Conservation (phyloP, 495 filamentous ascomycete species). For the Acidiella bohemica region DNA sequence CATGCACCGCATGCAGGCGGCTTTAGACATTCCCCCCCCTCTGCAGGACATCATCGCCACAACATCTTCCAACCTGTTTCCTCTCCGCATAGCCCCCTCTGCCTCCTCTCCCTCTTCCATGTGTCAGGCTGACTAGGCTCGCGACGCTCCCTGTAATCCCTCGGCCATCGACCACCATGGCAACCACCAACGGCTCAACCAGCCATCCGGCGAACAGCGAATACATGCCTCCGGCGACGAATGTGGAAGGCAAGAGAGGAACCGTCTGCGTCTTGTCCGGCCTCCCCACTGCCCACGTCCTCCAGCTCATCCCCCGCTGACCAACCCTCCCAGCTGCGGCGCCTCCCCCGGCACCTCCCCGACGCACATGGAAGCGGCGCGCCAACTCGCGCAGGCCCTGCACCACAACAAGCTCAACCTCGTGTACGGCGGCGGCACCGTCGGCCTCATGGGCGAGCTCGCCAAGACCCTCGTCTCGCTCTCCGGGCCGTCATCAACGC, state of each 20-base stretch:
- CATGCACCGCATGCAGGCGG: too few species aligned
- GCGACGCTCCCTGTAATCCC: background rate
- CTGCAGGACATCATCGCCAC: too few species aligned
- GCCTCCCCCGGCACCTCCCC: conserved; percentile 57
- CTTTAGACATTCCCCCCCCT: too few species aligned
- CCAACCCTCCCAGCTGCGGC: conserved; percentile 44
- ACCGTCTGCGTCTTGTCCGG: conserved; percentile 54
- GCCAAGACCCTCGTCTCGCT: conserved; percentile 76
- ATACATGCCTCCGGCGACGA: too few species aligned
- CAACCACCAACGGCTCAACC: conserved; percentile 6
- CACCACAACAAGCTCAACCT: conserved; percentile 61
- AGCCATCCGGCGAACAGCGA: too few species aligned
- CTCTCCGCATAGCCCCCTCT: too few species aligned
- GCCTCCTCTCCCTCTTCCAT: too few species aligned
- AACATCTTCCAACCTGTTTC: too few species aligned
- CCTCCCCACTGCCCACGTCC: background rate
- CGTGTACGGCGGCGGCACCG: conserved; percentile 89
- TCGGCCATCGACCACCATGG: conserved; percentile 29
- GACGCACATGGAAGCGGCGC: conserved; percentile 58
- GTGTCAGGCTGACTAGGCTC: too few species aligned
- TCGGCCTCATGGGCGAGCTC: conserved; percentile 88
- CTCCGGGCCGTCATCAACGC: conserved; percentile 67
- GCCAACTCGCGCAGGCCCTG: conserved; percentile 59
- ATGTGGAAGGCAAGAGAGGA: too few species aligned
- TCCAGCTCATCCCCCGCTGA: background rate